phyloP scores from a whole-genome alignment of 2,329 filamentous ascomycete species.

The Cercospora sp. region DNA sequence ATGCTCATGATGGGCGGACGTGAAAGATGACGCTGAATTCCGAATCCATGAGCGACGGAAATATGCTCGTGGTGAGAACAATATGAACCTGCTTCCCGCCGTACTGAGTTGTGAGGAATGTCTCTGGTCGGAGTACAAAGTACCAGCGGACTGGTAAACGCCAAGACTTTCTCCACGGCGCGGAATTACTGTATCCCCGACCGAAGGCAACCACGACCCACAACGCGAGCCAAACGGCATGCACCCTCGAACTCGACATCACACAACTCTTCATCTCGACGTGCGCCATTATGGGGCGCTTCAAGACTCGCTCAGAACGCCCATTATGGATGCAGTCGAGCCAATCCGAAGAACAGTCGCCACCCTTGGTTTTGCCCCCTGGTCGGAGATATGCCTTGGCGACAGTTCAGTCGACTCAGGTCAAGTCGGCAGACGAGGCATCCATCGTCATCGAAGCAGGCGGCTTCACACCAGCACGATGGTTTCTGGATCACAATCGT shows the following conservation, averaged over 20 bases:
- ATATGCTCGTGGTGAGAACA: constrained; percentile 1
- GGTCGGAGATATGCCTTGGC: constrained; percentile 26
- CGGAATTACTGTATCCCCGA: not conserved
- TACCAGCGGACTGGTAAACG: not conserved
- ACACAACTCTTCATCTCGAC: not conserved
- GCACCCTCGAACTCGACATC: not conserved
- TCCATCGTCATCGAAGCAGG: constrained; percentile 38
- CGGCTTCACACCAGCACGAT: constrained; percentile 34
- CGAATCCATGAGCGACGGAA: constrained; percentile 2
- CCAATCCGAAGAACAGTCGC: not conserved
- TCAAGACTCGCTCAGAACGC: not conserved
- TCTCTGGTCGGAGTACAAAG: not conserved
- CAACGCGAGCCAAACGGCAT: not conserved
- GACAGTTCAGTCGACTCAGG: constrained; percentile 32
- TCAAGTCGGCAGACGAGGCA: constrained; percentile 29
- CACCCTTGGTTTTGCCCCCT: constrained; percentile 23
- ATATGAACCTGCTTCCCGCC: not conserved
- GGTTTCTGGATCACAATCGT: constrained; percentile 34
- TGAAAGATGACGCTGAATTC: not conserved
- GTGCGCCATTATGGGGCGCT: not conserved
- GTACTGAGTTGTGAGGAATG: not conserved
- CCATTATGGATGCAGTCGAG: no score
- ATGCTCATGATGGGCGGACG: constrained; percentile 9
- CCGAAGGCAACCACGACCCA: constrained; percentile 4
- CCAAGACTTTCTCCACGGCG: not conserved